A percentile compares a stretch with the other conserved stretches of the same genome.
phyloP scores from a whole-genome alignment of 345 rosid genomes.

The Gossypium anomalum region DNA sequence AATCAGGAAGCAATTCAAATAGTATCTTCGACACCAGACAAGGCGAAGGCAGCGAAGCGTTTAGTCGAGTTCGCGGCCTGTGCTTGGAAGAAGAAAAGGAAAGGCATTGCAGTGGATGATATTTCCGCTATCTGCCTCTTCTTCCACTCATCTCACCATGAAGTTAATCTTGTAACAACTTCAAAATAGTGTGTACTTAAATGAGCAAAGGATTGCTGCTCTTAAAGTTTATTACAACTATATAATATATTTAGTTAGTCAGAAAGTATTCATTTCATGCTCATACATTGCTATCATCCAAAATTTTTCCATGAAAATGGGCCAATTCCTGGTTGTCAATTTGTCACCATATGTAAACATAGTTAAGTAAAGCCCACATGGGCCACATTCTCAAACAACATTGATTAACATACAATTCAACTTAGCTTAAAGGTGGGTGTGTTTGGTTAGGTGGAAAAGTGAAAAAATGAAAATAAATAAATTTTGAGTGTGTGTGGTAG shows the following conservation, averaged over 20 bases:
- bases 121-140: constrained; percentile 89
- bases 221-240: not conserved
- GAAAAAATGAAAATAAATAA: too few species aligned
- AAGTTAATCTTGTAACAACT: constrained; percentile 14
- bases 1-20: constrained; percentile 80
- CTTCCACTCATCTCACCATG: constrained; percentile 45
- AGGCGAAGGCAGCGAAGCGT: constrained; percentile 63
- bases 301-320: not conserved
- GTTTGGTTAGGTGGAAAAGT: too few species aligned
- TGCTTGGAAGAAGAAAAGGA: constrained; percentile 77
- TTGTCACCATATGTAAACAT: not conserved
- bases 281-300: not conserved
- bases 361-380: not conserved
- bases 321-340: not conserved
- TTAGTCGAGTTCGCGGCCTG: constrained; percentile 54
- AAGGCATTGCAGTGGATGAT: constrained; percentile 82
- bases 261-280: not conserved
- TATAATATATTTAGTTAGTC: not conserved
- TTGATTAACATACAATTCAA: too few species aligned
- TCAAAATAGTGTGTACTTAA: constrained; percentile 18
- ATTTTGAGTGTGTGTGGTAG: too few species aligned
- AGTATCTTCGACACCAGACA: constrained; percentile 46
- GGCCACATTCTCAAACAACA: too few species aligned
- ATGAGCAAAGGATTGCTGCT: not conserved
- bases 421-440: too few species aligned